Percentiles rank a stretch among this genome's conserved stretches.
Conservation (phyloP, 2,329 filamentous ascomycete genomes). For the Phyllosticta paracitricarpa region DNA sequence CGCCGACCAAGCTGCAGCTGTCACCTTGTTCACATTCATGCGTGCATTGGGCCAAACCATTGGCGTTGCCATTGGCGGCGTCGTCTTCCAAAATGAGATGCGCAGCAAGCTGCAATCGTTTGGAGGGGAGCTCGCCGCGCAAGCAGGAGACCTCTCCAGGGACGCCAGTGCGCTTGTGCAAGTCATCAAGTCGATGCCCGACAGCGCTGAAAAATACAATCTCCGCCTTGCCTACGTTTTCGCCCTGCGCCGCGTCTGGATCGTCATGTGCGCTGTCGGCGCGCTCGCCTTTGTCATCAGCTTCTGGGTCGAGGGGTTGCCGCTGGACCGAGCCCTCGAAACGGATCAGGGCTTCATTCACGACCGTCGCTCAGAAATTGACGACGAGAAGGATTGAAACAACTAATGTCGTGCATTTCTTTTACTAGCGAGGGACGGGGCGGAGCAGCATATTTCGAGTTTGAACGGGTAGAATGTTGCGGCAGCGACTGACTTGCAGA, state of each 20-base stretch:
- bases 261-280: slow-evolving; percentile 45
- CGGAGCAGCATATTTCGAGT: background rate
- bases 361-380: slow-evolving; percentile 9
- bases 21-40: slow-evolving; percentile 58
- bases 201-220: slow-evolving; percentile 22
- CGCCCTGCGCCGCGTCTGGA: slow-evolving; percentile 46
- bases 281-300: slow-evolving; percentile 42
- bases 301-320: slow-evolving; percentile 39
- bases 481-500: background rate
- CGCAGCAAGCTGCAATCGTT: slow-evolving; percentile 39
- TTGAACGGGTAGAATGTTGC: background rate
- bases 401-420: background rate
- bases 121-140: slow-evolving; percentile 35
- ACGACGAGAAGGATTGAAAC: background rate
- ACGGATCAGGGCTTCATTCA: slow-evolving; percentile 38
- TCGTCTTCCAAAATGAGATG: slow-evolving; percentile 60
- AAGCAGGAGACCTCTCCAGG: slow-evolving; percentile 41
- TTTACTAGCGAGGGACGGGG: background rate
- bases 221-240: slow-evolving; percentile 43
- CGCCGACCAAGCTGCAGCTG: slow-evolving; percentile 49
- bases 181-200: slow-evolving; percentile 46
- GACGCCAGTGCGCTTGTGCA: slow-evolving; percentile 51
- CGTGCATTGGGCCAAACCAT: slow-evolving; percentile 55
- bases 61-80: slow-evolving; percentile 57
- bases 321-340: slow-evolving; percentile 38